phyloP scores from a whole-genome alignment of 257 asterid genomes.

The Penstemon newberryi region DNA sequence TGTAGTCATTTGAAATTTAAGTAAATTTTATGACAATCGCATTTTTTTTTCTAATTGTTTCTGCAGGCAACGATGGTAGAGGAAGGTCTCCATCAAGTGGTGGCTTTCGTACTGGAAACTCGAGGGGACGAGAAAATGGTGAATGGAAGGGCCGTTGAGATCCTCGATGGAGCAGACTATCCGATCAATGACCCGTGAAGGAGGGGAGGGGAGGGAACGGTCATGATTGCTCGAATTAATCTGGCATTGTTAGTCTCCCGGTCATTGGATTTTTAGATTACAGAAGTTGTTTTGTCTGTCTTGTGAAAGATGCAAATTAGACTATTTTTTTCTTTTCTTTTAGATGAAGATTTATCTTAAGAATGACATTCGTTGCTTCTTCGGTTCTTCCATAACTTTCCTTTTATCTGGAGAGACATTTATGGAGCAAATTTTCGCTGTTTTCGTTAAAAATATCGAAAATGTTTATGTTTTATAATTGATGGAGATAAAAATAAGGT shows the following conservation, averaged over 20 bases:
- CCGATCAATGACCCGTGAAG: constrained; percentile 9
- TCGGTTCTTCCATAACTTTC: background rate
- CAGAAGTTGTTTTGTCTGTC: background rate
- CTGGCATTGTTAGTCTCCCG: background rate
- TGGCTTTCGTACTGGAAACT: constrained; percentile 24
- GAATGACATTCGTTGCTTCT: background rate
- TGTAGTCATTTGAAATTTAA: no score
- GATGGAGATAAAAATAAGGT: no score
- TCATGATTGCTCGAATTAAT: background rate
- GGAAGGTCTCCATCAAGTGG: constrained; percentile 35
- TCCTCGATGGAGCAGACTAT: constrained; percentile 19
- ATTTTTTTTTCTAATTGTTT: background rate
- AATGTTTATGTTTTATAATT: background rate
- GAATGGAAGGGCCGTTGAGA: constrained; percentile 19
- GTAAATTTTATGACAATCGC: no score
- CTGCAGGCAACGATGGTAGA: constrained; percentile 34
- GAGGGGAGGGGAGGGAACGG: background rate
- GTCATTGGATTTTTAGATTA: constrained; percentile 7
- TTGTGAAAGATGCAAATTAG: background rate
- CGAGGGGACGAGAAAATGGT: constrained; percentile 24
- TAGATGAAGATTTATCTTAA: background rate
- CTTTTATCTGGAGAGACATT: background rate
- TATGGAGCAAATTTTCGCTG: background rate
- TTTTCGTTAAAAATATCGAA: background rate
- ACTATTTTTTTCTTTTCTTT: background rate